Evolutionary conservation across 352 stramenopile genomes (phyloP).

Genomic region (Nothophytophthora sp.): DNA sequence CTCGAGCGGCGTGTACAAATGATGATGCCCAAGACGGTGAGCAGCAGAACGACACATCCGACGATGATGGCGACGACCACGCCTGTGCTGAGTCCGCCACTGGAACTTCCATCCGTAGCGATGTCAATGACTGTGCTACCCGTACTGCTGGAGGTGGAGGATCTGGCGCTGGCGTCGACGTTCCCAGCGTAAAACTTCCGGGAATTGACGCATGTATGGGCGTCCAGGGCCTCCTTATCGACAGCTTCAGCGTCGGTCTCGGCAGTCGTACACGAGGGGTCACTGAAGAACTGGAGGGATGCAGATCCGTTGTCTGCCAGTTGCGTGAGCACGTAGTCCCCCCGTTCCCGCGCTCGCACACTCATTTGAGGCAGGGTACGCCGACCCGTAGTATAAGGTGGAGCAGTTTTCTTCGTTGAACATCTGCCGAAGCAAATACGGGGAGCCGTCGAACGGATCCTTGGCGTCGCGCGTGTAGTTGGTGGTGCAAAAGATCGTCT

Average conservation of each 20-base stretch:
- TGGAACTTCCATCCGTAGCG: background rate
- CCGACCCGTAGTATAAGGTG: too few relatives aligned
- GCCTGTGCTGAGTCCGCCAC: too few relatives aligned
- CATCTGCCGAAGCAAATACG: too few relatives aligned
- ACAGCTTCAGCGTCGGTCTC: background rate
- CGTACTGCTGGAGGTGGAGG: too few relatives aligned
- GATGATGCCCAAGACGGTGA: background rate
- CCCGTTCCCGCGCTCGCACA: background rate
- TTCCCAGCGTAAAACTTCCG: too few relatives aligned
- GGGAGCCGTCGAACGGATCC: too few relatives aligned
- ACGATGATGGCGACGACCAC: background rate
- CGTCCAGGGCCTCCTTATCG: background rate
- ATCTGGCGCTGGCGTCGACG: too few relatives aligned
- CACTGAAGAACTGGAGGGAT: conserved; percentile 1
- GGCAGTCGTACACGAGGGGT: background rate
- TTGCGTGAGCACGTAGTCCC: background rate
- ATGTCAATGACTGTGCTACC: too few relatives aligned
- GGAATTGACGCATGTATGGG: too few relatives aligned
- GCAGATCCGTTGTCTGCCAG: background rate
- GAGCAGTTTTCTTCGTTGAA: too few relatives aligned
- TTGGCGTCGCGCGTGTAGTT: too few relatives aligned
- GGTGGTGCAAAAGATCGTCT: too few relatives aligned
- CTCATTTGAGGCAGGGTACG: background rate
- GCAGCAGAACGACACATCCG: background rate
- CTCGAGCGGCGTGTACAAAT: background rate